phyloP scores from a whole-genome alignment of 2,329 filamentous ascomycete species.

The Diaporthe caulivora region DNA sequence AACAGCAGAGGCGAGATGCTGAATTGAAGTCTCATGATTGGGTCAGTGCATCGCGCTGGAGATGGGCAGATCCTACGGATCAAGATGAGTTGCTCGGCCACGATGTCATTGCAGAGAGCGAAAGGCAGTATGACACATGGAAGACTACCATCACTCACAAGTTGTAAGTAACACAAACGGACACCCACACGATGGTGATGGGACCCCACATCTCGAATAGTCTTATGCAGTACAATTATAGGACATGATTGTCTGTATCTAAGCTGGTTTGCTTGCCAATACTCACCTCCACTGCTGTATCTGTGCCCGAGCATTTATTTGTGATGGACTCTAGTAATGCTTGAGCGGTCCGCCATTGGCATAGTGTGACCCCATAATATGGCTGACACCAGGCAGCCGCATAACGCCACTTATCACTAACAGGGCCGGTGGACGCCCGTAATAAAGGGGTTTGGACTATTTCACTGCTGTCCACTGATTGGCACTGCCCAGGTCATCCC shows the following conservation, averaged over 20 bases:
- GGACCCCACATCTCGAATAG: too few species aligned
- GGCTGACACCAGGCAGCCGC: background rate
- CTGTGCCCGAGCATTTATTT: background rate
- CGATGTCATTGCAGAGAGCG: background rate
- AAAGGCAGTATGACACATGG: background rate
- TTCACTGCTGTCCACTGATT: conserved; percentile 9
- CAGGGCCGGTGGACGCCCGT: background rate
- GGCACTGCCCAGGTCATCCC: background rate
- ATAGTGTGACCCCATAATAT: background rate
- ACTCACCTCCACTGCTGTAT: background rate
- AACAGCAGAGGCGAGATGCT: conserved; percentile 2
- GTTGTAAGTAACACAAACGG: background rate
- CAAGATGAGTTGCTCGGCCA: conserved; percentile 14
- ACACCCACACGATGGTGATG: too few species aligned
- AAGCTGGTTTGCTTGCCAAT: background rate
- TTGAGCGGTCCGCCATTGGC: background rate
- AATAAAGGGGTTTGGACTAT: background rate
- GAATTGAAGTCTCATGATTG: conserved; percentile 1
- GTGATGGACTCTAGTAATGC: background rate
- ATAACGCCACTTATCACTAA: background rate
- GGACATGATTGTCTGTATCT: background rate
- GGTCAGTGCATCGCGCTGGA: background rate
- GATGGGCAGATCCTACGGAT: background rate
- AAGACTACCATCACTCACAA: background rate
- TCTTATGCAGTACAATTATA: too few species aligned